Evolutionary conservation across 2,329 filamentous ascomycete species (phyloP).

Genomic region (Neonectria hederae): DNA sequence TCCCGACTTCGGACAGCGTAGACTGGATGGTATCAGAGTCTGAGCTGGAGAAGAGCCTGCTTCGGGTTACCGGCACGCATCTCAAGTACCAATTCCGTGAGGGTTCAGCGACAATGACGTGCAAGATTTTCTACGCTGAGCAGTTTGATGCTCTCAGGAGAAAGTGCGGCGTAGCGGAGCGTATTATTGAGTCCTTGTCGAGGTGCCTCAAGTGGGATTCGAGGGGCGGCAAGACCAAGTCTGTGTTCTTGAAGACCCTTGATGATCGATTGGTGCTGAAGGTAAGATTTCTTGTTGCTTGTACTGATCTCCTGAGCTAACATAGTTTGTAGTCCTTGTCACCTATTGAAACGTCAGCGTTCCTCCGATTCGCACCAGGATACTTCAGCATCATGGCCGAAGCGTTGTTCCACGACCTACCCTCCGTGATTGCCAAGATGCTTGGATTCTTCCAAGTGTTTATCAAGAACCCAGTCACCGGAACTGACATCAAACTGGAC

Average conservation of each 20-base stretch:
- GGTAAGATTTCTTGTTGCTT: constrained; percentile 42
- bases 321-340: constrained; percentile 73
- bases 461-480: constrained; percentile 93
- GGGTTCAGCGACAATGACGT: constrained; percentile 92
- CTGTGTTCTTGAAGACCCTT: constrained; percentile 94
- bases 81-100: constrained; percentile 96
- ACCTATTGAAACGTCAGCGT: constrained; percentile 90
- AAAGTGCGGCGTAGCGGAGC: constrained; percentile 92
- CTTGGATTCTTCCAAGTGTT: constrained; percentile 97
- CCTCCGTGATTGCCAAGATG: constrained; percentile 99
- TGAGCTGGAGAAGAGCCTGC: constrained; percentile 84
- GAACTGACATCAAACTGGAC: constrained; percentile 93
- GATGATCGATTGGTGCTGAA: constrained; percentile 95
- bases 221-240: constrained; percentile 97
- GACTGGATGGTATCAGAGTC: constrained; percentile 65
- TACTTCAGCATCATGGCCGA: constrained; percentile 99
- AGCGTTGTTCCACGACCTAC: constrained; percentile 92
- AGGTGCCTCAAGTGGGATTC: constrained; percentile 98
- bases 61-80: constrained; percentile 88
- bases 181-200: constrained; percentile 94
- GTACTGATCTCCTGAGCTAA: constrained; percentile 20
- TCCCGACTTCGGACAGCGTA: constrained; percentile 48
- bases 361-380: constrained; percentile 92
- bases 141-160: constrained; percentile 94
- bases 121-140: constrained; percentile 98